These are phyloP conservation scores for Cyclotella cryptica DNA, from an alignment of 108 stramenopile species.

Conservation along the genomic window DNA sequence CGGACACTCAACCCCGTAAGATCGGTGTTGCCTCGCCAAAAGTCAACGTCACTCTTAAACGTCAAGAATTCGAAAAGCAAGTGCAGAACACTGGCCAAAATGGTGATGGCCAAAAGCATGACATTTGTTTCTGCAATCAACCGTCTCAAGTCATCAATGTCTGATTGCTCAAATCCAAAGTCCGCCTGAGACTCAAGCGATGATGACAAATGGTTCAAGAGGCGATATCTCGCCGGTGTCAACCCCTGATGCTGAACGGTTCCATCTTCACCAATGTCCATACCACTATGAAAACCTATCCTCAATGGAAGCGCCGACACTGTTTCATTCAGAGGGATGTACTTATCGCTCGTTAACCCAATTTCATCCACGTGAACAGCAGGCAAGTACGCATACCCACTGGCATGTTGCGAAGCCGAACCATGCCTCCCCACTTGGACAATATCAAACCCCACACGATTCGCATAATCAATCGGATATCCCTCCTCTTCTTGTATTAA, in stretches of 20 bases:
- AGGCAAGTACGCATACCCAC: conserved; percentile 80
- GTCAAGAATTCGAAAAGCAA: conserved; percentile 95
- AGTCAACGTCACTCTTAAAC: conserved; percentile 93
- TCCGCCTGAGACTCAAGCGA: conserved; percentile 84
- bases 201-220: conserved; percentile 78
- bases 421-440: conserved; percentile 48
- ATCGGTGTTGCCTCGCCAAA: conserved; percentile 91
- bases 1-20: conserved; percentile 87
- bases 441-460: conserved; percentile 64
- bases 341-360: conserved; percentile 93
- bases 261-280: conserved; percentile 55
- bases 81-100: conserved; percentile 91
- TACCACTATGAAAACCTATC: conserved; percentile 81
- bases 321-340: conserved; percentile 92
- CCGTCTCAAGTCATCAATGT: conserved; percentile 90
- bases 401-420: conserved; percentile 44
- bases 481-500: conserved; percentile 73
- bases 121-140: conserved; percentile 85
- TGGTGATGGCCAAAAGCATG: conserved; percentile 86
- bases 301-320: conserved; percentile 83
- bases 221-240: conserved; percentile 82
- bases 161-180: conserved; percentile 91
- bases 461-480: conserved; percentile 74
- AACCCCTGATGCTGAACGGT: conserved; percentile 60
- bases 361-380: conserved; percentile 93